Percentiles rank a stretch among this genome's conserved stretches.
phyloP scores from a whole-genome alignment of 2,329 filamentous ascomycete species.

The Cladophialophora yegresii region DNA sequence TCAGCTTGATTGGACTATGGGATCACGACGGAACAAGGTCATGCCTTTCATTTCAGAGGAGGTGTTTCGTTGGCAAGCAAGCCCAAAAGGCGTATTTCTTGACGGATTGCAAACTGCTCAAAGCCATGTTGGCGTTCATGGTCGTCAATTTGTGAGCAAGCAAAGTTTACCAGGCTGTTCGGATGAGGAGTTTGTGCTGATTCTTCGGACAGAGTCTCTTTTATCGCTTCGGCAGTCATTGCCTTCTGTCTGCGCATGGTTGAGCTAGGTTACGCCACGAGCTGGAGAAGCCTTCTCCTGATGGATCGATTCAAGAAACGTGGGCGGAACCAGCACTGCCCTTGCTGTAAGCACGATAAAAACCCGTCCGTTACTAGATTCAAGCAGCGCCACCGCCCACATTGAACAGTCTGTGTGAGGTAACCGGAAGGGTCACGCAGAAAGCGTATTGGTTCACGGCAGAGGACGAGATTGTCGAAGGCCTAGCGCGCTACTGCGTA shows the following conservation, averaged over 20 bases:
- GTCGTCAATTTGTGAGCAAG: conserved; percentile 29
- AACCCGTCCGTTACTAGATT: conserved; percentile 21
- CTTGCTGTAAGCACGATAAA: conserved; percentile 29
- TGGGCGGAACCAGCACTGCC: conserved; percentile 19
- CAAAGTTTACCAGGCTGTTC: neutral
- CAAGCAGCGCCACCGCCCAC: conserved; percentile 13
- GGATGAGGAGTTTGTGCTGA: neutral
- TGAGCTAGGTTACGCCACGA: conserved; percentile 26
- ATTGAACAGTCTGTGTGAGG: conserved; percentile 5
- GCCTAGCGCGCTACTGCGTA: neutral
- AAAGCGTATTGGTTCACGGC: neutral
- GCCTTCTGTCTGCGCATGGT: conserved; percentile 24
- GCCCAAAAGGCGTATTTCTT: conserved; percentile 16
- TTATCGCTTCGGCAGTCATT: conserved; percentile 20
- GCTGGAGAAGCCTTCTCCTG: conserved; percentile 25
- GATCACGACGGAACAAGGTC: conserved; percentile 24
- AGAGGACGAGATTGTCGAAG: neutral
- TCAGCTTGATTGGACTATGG: conserved; percentile 28
- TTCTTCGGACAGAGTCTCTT: conserved; percentile 11
- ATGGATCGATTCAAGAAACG: conserved; percentile 10
- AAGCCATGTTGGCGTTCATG: conserved; percentile 32
- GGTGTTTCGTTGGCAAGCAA: conserved; percentile 18
- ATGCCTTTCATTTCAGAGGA: conserved; percentile 21
- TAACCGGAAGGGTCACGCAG: neutral
- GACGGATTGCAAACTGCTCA: conserved; percentile 29